Evolutionary conservation across 345 rosid genomes (phyloP).

Genomic region (Eucalyptus marginata): DNA sequence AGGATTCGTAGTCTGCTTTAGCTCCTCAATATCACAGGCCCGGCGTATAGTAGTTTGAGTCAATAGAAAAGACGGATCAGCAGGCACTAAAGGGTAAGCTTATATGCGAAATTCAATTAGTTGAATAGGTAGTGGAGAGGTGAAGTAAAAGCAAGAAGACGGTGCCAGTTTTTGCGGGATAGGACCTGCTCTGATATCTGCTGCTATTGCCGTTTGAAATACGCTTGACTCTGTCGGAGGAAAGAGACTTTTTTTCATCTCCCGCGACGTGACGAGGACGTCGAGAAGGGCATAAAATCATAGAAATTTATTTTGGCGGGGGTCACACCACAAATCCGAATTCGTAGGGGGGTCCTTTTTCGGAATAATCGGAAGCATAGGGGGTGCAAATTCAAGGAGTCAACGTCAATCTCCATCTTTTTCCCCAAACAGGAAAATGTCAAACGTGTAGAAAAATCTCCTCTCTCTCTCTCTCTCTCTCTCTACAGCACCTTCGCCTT

Average conservation of each 20-base stretch:
- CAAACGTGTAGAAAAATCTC: not conserved
- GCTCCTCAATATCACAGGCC: too few species aligned
- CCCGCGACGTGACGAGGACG: not conserved
- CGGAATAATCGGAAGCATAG: not conserved
- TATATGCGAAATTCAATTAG: too few species aligned
- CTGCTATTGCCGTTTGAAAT: too few species aligned
- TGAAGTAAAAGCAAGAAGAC: too few species aligned
- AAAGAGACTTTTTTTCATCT: not conserved
- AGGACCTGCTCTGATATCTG: too few species aligned
- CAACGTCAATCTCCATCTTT: not conserved
- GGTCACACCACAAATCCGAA: not conserved
- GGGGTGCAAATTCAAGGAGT: not conserved
- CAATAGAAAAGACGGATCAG: too few species aligned
- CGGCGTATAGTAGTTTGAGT: too few species aligned
- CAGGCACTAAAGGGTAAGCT: too few species aligned
- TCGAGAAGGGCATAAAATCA: not conserved
- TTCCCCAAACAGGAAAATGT: not conserved
- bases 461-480: not conserved
- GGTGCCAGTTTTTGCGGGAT: too few species aligned
- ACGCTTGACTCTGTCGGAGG: too few species aligned
- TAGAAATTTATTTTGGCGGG: not conserved
- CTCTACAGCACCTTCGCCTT: not conserved
- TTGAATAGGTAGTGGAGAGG: too few species aligned
- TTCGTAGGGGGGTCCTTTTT: not conserved
- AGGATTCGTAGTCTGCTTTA: too few species aligned